Evolutionary conservation across 352 stramenopile genomes (phyloP).

Genomic region (Pythium insidiosum): DNA sequence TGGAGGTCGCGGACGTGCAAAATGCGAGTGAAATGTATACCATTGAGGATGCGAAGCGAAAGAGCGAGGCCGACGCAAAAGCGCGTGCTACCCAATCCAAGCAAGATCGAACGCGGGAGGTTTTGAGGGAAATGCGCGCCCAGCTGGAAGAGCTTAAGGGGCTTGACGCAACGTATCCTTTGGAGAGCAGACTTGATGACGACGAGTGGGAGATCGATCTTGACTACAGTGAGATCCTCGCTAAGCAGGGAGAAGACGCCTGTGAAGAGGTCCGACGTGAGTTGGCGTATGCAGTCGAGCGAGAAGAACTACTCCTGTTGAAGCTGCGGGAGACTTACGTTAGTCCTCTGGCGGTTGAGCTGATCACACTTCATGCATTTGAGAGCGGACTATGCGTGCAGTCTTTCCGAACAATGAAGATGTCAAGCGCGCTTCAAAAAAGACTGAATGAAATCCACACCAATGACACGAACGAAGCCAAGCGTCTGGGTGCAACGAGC

Average conservation of each 20-base stretch:
- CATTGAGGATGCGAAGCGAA: slow-evolving; percentile 89
- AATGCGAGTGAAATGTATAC: slow-evolving; percentile 79
- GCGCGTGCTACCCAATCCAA: slow-evolving; percentile 59
- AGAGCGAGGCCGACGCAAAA: slow-evolving; percentile 82
- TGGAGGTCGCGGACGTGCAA: slow-evolving; percentile 63
- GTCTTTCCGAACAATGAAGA: slow-evolving; percentile 79
- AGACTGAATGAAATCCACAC: slow-evolving; percentile 66
- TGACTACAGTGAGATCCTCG: slow-evolving; percentile 75
- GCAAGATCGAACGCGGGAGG: slow-evolving; percentile 78
- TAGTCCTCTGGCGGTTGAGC: slow-evolving; percentile 59
- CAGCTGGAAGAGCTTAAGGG: slow-evolving; percentile 69
- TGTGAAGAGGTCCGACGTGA: slow-evolving; percentile 87
- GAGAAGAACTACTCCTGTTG: slow-evolving; percentile 69
- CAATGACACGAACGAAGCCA: slow-evolving; percentile 7
- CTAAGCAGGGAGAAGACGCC: slow-evolving; percentile 49
- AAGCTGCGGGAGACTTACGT: slow-evolving; percentile 83
- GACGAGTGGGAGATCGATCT: slow-evolving; percentile 86
- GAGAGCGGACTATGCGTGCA: slow-evolving; percentile 56
- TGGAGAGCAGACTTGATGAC: slow-evolving; percentile 45
- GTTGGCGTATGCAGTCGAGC: slow-evolving; percentile 71
- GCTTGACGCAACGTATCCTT: slow-evolving; percentile 39
- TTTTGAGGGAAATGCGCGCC: slow-evolving; percentile 77
- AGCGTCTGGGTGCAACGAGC: neutral
- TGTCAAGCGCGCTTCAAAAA: slow-evolving; percentile 52
- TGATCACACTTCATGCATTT: slow-evolving; percentile 66